Evolutionary conservation across 805 yeast species (phyloP).

Genomic region (Candida argentea): DNA sequence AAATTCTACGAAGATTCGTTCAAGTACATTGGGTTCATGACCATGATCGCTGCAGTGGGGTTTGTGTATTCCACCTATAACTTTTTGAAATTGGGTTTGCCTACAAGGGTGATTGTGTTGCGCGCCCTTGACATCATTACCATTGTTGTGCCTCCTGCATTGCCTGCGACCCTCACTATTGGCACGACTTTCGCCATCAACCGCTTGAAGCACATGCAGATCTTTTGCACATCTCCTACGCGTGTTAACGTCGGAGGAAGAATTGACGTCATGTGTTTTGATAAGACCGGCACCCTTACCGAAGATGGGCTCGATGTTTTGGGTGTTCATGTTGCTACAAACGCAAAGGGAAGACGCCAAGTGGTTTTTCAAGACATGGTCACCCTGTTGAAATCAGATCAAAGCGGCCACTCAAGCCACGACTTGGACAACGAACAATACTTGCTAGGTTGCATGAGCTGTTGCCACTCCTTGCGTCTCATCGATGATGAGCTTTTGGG

Average conservation of each 20-base stretch:
- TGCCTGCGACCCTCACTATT: slow-evolving; percentile 94
- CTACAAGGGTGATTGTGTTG: slow-evolving; percentile 58
- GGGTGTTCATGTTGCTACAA: slow-evolving; percentile 37
- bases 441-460: slow-evolving; percentile 41
- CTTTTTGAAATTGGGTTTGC: slow-evolving; percentile 68
- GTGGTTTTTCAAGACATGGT: slow-evolving; percentile 23
- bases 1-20: slow-evolving; percentile 92
- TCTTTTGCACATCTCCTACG: slow-evolving; percentile 90
- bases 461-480: slow-evolving; percentile 80
- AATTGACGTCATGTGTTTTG: slow-evolving; percentile 82
- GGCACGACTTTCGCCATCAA: slow-evolving; percentile 90
- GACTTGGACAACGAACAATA: slow-evolving; percentile 20
- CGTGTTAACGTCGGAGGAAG: slow-evolving; percentile 96
- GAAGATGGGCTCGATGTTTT: slow-evolving; percentile 93
- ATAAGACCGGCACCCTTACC: slow-evolving; percentile 94
- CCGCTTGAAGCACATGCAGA: slow-evolving; percentile 50
- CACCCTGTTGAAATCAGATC: slow-evolving; percentile 1
- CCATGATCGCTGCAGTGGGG: slow-evolving; percentile 73
- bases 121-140: slow-evolving; percentile 92
- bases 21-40: slow-evolving; percentile 93
- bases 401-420: slow-evolving; percentile 5
- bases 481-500: slow-evolving; percentile 80
- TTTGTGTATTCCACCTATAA: slow-evolving; percentile 75
- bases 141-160: slow-evolving; percentile 96
- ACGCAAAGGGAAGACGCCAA: slow-evolving; percentile 32